phyloP scores from a whole-genome alignment of 345 rosid genomes.

The Triadica sebifera region DNA sequence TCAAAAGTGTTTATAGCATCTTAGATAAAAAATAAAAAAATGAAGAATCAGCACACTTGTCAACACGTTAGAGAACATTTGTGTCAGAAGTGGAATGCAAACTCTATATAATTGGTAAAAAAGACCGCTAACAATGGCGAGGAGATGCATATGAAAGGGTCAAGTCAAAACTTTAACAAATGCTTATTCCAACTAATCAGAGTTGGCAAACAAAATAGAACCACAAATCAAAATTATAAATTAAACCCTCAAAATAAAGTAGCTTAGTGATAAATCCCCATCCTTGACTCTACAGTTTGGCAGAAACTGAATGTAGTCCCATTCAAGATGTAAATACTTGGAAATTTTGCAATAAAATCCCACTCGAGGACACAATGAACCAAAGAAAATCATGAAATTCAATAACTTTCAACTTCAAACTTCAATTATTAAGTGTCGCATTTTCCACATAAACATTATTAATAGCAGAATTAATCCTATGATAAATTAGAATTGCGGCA shows the following conservation, averaged over 20 bases:
- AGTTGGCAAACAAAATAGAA: neutral
- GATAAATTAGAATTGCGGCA: constrained; percentile 10
- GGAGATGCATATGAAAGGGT: neutral
- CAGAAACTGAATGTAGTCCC: constrained; percentile 3
- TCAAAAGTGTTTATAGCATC: no score
- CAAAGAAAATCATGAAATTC: neutral
- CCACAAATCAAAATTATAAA: neutral
- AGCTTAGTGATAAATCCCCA: constrained; percentile 1
- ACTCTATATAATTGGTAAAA: constrained; percentile 4
- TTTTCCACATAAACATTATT: neutral
- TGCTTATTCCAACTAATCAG: constrained; percentile 15
- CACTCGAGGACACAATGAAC: neutral
- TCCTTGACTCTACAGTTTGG: neutral
- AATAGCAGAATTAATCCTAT: constrained; percentile 1
- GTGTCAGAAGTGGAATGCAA: neutral
- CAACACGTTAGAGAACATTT: constrained; percentile 11
- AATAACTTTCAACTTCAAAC: constrained; percentile 4
- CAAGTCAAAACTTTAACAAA: constrained; percentile 16
- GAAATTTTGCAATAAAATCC: neutral
- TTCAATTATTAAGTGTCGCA: neutral
- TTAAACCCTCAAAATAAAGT: neutral
- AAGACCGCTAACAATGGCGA: neutral
- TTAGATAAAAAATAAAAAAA: no score
- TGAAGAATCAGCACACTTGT: constrained; percentile 5
- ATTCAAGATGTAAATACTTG: neutral